Conservation (phyloP, 1,139 yeast genomes). For the Pichia sp. region DNA sequence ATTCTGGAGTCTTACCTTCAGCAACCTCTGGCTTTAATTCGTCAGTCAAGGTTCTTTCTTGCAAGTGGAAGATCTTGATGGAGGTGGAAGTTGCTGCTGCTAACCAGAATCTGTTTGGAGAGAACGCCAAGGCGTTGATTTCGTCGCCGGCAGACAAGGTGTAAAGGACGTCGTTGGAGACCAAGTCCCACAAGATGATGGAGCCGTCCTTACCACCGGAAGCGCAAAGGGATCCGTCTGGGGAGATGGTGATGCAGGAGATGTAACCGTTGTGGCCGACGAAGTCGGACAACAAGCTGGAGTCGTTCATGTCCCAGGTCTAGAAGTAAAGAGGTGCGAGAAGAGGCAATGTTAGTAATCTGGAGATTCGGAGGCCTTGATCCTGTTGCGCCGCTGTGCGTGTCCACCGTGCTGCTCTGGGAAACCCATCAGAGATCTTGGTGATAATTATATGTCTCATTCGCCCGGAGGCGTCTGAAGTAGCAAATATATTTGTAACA, state of each 20-base stretch:
- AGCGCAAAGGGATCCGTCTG: conserved; percentile 99
- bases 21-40: conserved; percentile 98
- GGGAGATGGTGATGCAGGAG: conserved; percentile 95
- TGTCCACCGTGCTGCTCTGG: not conserved
- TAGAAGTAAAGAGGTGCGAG: conserved; percentile 27
- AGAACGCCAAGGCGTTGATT: conserved; percentile 97
- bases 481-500: conserved; percentile 84
- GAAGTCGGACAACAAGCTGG: conserved; percentile 84
- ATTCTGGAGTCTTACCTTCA: conserved; percentile 97
- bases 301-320: conserved; percentile 92
- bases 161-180: conserved; percentile 85
- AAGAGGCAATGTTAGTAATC: conserved; percentile 22
- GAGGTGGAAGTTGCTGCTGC: conserved; percentile 99
- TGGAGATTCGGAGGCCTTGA: not conserved
- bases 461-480: conserved; percentile 88
- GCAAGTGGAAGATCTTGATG: conserved; percentile 97
- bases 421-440: conserved; percentile 87
- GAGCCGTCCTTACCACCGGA: conserved; percentile 99
- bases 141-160: conserved; percentile 94
- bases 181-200: conserved; percentile 98
- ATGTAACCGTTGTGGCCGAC: conserved; percentile 99
- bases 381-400: not conserved
- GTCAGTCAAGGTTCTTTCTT: conserved; percentile 92
- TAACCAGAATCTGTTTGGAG: conserved; percentile 99
- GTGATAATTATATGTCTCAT: conserved; percentile 95